Evolutionary conservation across 163 green algal species (phyloP).

Genomic region (Coccomyxa subellipsoidea): DNA sequence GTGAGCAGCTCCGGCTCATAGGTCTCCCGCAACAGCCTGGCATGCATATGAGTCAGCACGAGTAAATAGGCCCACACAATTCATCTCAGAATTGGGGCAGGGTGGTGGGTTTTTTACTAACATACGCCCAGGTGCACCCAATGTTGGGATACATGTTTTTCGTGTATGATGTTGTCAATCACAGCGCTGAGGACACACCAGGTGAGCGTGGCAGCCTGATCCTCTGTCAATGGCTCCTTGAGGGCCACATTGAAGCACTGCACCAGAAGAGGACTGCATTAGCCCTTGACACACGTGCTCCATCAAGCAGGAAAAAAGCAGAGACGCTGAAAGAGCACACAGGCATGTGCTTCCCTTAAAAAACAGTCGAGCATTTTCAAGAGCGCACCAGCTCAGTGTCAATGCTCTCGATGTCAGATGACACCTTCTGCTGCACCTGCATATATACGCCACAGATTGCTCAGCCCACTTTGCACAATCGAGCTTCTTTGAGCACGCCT

Average conservation of each 20-base stretch:
- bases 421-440: conserved; percentile 35
- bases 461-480: too few species aligned
- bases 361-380: neutral
- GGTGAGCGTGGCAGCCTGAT: conserved; percentile 73
- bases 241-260: conserved; percentile 92
- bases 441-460: neutral
- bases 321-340: too few species aligned
- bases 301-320: too few species aligned
- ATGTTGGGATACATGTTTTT: too few species aligned
- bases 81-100: too few species aligned
- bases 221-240: conserved; percentile 50
- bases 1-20: conserved; percentile 92
- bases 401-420: conserved; percentile 33
- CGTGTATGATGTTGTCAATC: too few species aligned
- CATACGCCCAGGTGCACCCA: too few species aligned
- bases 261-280: neutral
- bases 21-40: conserved; percentile 92
- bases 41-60: too few species aligned
- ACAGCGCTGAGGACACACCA: too few species aligned
- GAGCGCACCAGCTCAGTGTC: conserved; percentile 44
- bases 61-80: too few species aligned
- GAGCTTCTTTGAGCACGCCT: too few species aligned
- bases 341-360: neutral
- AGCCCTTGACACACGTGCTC: neutral
- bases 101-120: too few species aligned